Evolutionary conservation across 768 basidiomycete genomes (phyloP), one percentile per base, ranked within the genome.

Genomic region (Coprinopsis strossmayeri): DNA sequence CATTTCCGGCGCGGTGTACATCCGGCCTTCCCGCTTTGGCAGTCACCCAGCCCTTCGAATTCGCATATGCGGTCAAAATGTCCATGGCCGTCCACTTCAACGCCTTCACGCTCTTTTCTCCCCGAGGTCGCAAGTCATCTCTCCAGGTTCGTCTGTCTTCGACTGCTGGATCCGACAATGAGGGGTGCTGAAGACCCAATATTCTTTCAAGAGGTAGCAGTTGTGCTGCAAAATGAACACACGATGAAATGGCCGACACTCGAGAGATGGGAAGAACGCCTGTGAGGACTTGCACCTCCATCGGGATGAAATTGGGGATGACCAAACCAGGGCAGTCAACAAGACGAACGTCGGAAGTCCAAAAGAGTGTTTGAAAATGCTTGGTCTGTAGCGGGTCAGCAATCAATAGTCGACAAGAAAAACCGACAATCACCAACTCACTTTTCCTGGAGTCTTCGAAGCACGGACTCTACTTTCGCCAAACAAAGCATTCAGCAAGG

Each of bases 281-380:
- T 25, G 72, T 74, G 28, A 89, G 75, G 44, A 85, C 84, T 69
- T 94, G 91, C 60, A 83, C 77, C 63, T 92, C 89, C 81, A 91
- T 81, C 7, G 83, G 87, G 3, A 85, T 77, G 57, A 76, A 74
- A 52, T 82, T 86, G 7, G 95, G 95, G 73, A 95, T 83, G 2
- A 97, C 91, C 13, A 98, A 77, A 9, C 95, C 95, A 0, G 95
- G 95, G 58, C 95, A 98, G 64, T 98, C 95, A 30, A 92, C 91
- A 7, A 98, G 76, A 39, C 91, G 86, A 52, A 98, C 77, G 52
- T 91, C 82, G 1, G 76, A 66, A 21, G 89, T 91, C 84, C 85
- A 90, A 64, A 86, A 95, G 35, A 95, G 76, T 0, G 94, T 97
- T 63, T 97, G 91, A 60, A 92, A 91, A 61, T 96, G 92, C 66